Percentiles rank a stretch among this genome's conserved stretches.
phyloP scores from a whole-genome alignment of 768 basidiomycete species.

The Suillus subluteus region DNA sequence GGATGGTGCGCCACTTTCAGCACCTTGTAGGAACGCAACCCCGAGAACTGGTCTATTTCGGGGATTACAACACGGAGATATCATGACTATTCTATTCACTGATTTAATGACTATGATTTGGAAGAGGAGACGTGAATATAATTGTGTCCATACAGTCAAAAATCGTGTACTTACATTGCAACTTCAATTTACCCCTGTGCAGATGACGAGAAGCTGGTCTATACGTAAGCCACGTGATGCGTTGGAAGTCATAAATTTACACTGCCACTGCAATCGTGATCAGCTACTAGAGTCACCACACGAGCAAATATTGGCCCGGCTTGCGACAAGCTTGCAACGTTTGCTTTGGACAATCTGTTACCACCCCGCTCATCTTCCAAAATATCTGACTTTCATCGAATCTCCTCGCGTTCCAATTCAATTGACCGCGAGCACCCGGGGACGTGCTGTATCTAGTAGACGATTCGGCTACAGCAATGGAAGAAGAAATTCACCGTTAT shows the following conservation, averaged over 20 bases:
- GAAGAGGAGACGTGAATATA: background rate
- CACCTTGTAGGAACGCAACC: background rate
- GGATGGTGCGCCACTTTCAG: no score
- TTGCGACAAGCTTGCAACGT: background rate
- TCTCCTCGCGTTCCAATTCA: background rate
- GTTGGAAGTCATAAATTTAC: constrained; percentile 5
- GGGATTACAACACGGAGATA: constrained; percentile 27
- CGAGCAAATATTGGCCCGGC: background rate
- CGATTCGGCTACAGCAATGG: constrained; percentile 48
- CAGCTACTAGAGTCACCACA: constrained; percentile 1
- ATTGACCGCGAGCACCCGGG: constrained; percentile 19
- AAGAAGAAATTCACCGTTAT: constrained; percentile 74
- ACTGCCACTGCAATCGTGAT: constrained; percentile 11
- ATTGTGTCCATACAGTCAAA: background rate
- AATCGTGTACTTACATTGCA: background rate
- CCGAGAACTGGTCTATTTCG: constrained; percentile 19
- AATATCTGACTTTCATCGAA: background rate
- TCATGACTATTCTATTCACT: constrained; percentile 23
- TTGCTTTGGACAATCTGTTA: background rate
- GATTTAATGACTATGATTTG: background rate
- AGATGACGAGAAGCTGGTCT: background rate
- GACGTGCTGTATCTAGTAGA: constrained; percentile 24
- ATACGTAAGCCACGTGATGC: constrained; percentile 9
- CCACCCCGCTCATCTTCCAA: background rate
- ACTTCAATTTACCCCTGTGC: constrained; percentile 5